Evolutionary conservation across 352 stramenopile genomes (phyloP).

Genomic region (Pythium coloratum): DNA sequence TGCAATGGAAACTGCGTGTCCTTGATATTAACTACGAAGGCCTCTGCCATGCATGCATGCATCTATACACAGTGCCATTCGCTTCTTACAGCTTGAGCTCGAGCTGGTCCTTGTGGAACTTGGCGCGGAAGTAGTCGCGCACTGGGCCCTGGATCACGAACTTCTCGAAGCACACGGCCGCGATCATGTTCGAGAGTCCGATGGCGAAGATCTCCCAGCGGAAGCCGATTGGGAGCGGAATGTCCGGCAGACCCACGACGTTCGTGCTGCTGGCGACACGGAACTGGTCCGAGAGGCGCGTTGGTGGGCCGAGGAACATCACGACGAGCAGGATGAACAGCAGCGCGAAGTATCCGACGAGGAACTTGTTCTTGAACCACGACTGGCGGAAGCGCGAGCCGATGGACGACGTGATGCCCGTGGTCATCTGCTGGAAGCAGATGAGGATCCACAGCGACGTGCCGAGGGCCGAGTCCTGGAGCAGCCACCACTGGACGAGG

Average conservation of each 20-base stretch:
- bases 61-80: conserved; percentile 1
- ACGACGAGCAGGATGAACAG: conserved; percentile 56
- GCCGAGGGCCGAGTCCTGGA: conserved; percentile 68
- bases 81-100: conserved; percentile 57
- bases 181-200: conserved; percentile 53
- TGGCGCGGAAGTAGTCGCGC: conserved; percentile 60
- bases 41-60: not conserved
- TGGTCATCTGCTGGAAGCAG: conserved; percentile 71
- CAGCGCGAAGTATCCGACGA: conserved; percentile 61
- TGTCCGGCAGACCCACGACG: conserved; percentile 64
- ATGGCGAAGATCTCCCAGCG: conserved; percentile 66
- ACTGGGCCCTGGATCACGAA: conserved; percentile 66
- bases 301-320: conserved; percentile 55
- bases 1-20: not conserved
- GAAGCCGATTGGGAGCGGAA: conserved; percentile 59
- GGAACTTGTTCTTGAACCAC: conserved; percentile 66
- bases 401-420: conserved; percentile 56
- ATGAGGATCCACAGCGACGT: conserved; percentile 64
- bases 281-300: conserved; percentile 67
- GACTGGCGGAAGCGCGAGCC: conserved; percentile 65
- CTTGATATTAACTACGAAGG: not conserved
- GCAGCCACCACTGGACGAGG: conserved; percentile 69
- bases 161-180: conserved; percentile 59
- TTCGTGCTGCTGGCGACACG: conserved; percentile 74
- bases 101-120: conserved; percentile 66